phyloP scores from a whole-genome alignment of 2,329 filamentous ascomycete genomes.

The Talaromyces sp. region DNA sequence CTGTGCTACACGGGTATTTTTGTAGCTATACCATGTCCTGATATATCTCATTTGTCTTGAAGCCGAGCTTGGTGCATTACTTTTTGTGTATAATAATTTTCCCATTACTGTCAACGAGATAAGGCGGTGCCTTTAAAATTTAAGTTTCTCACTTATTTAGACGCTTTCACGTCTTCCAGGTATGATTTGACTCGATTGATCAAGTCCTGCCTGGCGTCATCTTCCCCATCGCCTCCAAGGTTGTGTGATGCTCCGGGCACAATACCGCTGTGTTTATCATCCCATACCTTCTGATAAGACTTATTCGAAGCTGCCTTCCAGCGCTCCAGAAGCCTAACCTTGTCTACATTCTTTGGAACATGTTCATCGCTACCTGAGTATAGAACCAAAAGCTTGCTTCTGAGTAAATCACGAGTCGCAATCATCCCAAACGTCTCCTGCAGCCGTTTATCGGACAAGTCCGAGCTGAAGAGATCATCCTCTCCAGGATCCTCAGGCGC shows the following conservation, averaged over 20 bases:
- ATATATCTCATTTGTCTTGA: constrained; percentile 14
- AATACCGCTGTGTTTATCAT: constrained; percentile 47
- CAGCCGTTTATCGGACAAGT: constrained; percentile 61
- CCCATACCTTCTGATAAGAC: constrained; percentile 42
- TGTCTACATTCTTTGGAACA: constrained; percentile 44
- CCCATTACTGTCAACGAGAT: not conserved
- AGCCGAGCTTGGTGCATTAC: constrained; percentile 3
- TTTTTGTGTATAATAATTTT: constrained; percentile 3
- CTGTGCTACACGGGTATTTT: not conserved
- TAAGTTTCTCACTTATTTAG: constrained; percentile 16
- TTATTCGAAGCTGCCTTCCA: constrained; percentile 44
- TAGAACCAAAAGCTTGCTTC: constrained; percentile 41
- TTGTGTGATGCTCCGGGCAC: constrained; percentile 51
- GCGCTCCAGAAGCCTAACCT: constrained; percentile 40
- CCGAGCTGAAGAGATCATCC: constrained; percentile 86
- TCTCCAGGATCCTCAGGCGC: constrained; percentile 60
- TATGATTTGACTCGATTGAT: constrained; percentile 35
- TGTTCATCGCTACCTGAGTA: constrained; percentile 48
- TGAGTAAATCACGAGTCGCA: constrained; percentile 34
- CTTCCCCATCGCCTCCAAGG: constrained; percentile 48
- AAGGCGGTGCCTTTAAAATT: constrained; percentile 23
- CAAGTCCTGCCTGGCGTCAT: constrained; percentile 34
- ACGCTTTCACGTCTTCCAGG: constrained; percentile 27
- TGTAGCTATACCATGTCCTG: constrained; percentile 5
- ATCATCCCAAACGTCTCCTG: constrained; percentile 61